phyloP scores from a whole-genome alignment of 768 basidiomycete genomes.

The Hypsizygus marmoreus region DNA sequence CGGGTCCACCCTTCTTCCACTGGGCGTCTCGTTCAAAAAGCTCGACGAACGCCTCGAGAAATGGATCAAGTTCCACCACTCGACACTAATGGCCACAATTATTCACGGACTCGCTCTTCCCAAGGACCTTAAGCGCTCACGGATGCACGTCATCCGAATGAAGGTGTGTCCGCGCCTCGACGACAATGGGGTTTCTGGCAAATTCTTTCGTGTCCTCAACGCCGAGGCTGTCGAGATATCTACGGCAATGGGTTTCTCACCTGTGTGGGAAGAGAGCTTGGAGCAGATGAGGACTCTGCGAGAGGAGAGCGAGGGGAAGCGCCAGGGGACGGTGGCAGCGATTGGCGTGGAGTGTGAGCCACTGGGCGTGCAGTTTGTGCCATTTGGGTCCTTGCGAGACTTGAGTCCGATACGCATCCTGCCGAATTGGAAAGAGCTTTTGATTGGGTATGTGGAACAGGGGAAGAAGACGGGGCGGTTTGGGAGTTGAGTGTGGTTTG shows the following conservation, averaged over 20 bases:
- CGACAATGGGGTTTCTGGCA: slow-evolving; percentile 22
- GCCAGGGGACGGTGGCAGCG: slow-evolving; percentile 24
- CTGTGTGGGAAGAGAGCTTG: slow-evolving; percentile 27
- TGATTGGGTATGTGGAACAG: slow-evolving; percentile 5
- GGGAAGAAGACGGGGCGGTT: slow-evolving; percentile 14
- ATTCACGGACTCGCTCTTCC: slow-evolving; percentile 30
- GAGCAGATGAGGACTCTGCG: slow-evolving; percentile 19
- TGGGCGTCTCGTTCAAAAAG: slow-evolving; percentile 25
- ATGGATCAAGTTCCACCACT: slow-evolving; percentile 31
- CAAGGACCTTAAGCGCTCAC: slow-evolving; percentile 22
- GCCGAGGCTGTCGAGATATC: slow-evolving; percentile 22
- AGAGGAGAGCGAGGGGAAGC: slow-evolving; percentile 24
- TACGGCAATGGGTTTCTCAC: slow-evolving; percentile 15
- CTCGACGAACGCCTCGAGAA: slow-evolving; percentile 32
- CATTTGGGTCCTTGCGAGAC: slow-evolving; percentile 31
- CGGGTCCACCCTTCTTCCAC: slow-evolving; percentile 12
- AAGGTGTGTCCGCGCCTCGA: slow-evolving; percentile 15
- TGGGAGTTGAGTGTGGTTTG: too few species aligned
- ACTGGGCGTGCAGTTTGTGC: slow-evolving; percentile 31
- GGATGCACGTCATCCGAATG: slow-evolving; percentile 14
- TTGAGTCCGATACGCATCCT: slow-evolving; percentile 11
- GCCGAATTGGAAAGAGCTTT: slow-evolving; percentile 6
- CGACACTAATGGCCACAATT: slow-evolving; percentile 28
- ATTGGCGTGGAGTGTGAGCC: slow-evolving; percentile 28
- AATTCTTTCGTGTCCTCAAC: slow-evolving; percentile 28